Evolutionary conservation across 768 basidiomycete genomes (phyloP), one percentile per base, ranked within the genome.

Genomic region (Dentipellis fragilis): DNA sequence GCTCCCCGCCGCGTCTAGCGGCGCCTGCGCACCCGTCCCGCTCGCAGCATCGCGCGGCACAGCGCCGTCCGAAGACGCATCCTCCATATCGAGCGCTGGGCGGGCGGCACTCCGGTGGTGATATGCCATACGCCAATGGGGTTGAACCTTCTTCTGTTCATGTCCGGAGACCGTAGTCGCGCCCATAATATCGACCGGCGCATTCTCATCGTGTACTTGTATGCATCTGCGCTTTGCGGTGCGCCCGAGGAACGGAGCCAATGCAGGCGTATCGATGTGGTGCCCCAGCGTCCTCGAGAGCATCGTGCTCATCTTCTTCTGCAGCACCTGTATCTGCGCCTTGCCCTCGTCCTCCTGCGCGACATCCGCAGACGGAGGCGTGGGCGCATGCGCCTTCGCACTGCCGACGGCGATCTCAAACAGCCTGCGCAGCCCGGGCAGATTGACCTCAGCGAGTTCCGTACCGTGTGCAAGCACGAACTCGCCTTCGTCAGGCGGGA

Each of bases 331-430:
- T 42, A n/a, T 34, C 34, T 23, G 1, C 47, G 59, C 52, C 37
- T 54, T n/a, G 34, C n/a, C 34, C 11, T n/a, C n/a, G 36, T 16
- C 40, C 37, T 23, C 38, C 16, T 38, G 46, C 39, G 38, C 11
- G 1, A 22, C 10, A 48, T 23, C 23, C 23, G 48, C 7, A 56
- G 62, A 10, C 10, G 48, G 9, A 8, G 48, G 48, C 9, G 1
- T 16, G 1, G 23, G 22, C 10, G 23, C 19, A 14, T 17, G 48
- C 22, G 23, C 10, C 42, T 63, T 35, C 17, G 66, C 66, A 21
- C 60, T 39, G 29, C 75, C 77, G 1, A 80, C 78, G 0, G 79
- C 79, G 22, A 75, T 70, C 59, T 80, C 77, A 51, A 80, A 80
- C 49, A 80, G 54, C 52, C 75, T 63, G 54, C 72, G 65, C 48